phyloP scores from a whole-genome alignment of 208 protist genomes.

The Porcisia hertigi region DNA sequence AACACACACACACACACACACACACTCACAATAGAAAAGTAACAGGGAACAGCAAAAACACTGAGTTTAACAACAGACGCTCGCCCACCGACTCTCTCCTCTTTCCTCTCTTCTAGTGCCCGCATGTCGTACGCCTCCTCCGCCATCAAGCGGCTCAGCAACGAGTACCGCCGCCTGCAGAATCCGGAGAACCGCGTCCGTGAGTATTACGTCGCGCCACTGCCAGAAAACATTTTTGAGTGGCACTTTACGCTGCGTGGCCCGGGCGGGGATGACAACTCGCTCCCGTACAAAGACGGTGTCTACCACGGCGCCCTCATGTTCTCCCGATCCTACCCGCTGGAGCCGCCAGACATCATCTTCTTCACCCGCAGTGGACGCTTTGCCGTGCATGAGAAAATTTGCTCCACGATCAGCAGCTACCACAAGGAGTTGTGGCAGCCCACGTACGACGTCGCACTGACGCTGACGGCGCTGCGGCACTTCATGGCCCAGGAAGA shows the following conservation, averaged over 20 bases:
- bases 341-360: conserved; percentile 84
- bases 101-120: not conserved
- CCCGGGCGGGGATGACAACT: conserved; percentile 37
- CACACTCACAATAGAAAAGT: too few species aligned
- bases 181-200: conserved; percentile 43
- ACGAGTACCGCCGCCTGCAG: conserved; percentile 59
- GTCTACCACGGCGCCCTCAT: conserved; percentile 87
- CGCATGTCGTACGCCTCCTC: conserved; percentile 34
- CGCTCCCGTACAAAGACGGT: conserved; percentile 65
- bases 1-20: too few species aligned
- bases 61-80: too few species aligned
- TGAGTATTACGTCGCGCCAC: conserved; percentile 62
- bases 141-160: conserved; percentile 75
- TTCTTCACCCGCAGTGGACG: conserved; percentile 90
- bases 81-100: too few species aligned
- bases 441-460: conserved; percentile 70
- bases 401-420: conserved; percentile 87
- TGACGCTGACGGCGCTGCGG: conserved; percentile 71
- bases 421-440: conserved; percentile 92
- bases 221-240: conserved; percentile 96
- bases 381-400: conserved; percentile 77
- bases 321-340: conserved; percentile 87
- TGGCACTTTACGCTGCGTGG: conserved; percentile 98
- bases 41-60: too few species aligned
- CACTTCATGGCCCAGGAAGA: conserved; percentile 89